These are phyloP conservation scores for Hirsutella minnesotensis DNA, from an alignment of 2,329 filamentous ascomycete species.

Conservation along the genomic window DNA sequence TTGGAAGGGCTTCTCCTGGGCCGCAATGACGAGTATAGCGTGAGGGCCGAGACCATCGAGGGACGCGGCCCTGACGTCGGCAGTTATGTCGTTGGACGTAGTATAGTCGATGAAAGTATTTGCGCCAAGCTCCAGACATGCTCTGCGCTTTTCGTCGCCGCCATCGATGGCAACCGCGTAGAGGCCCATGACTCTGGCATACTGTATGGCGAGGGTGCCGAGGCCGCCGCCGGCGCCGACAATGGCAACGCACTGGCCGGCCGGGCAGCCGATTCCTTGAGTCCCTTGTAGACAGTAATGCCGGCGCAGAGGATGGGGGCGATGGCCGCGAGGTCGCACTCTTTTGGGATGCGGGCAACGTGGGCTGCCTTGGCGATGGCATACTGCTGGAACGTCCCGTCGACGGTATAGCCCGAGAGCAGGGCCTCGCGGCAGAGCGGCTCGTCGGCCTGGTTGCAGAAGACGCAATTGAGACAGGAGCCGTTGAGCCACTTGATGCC, in stretches of 20 bases:
- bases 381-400: slow-evolving; percentile 91
- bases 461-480: slow-evolving; percentile 70
- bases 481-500: slow-evolving; percentile 93
- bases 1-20: slow-evolving; percentile 86
- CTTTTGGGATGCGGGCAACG: slow-evolving; percentile 70
- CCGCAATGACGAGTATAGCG: slow-evolving; percentile 77
- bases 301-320: slow-evolving; percentile 75
- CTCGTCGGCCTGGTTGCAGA: slow-evolving; percentile 73
- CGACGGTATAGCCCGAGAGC: slow-evolving; percentile 84
- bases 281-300: slow-evolving; percentile 82
- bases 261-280: slow-evolving; percentile 67
- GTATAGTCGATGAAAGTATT: slow-evolving; percentile 69
- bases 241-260: slow-evolving; percentile 69
- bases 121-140: slow-evolving; percentile 61
- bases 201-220: slow-evolving; percentile 69
- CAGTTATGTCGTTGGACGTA: slow-evolving; percentile 63
- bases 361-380: slow-evolving; percentile 76
- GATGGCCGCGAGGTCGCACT: slow-evolving; percentile 64
- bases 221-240: slow-evolving; percentile 80
- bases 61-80: slow-evolving; percentile 73
- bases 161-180: slow-evolving; percentile 71
- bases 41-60: slow-evolving; percentile 74
- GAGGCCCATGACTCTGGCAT: slow-evolving; percentile 83
- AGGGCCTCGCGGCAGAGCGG: slow-evolving; percentile 64
- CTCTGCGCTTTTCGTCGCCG: slow-evolving; percentile 66